phyloP scores from a whole-genome alignment of 2,329 filamentous ascomycete genomes.

The Orbilia brochopaga region DNA sequence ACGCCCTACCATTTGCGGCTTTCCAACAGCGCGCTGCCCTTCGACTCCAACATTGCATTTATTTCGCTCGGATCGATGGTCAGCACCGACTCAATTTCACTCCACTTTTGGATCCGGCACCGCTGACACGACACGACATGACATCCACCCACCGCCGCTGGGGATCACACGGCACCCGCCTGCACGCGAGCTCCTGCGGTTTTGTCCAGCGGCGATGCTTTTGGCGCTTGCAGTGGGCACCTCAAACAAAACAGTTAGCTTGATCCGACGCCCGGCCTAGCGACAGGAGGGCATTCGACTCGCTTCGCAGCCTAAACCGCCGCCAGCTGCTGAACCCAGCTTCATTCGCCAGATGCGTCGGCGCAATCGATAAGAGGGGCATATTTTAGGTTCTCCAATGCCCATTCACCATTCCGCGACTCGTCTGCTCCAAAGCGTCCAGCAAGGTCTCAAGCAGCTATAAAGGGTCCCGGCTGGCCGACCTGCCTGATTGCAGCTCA shows the following conservation, averaged over 20 bases:
- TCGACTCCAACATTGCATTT: neutral
- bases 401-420: constrained; percentile 17
- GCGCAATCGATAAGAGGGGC: constrained; percentile 48
- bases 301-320: constrained; percentile 40
- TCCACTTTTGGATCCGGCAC: constrained; percentile 8
- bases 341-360: constrained; percentile 39
- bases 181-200: constrained; percentile 50
- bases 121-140: constrained; percentile 27
- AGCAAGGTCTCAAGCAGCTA: neutral
- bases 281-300: constrained; percentile 21
- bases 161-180: constrained; percentile 46
- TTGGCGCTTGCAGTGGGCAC: constrained; percentile 28
- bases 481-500: constrained; percentile 45
- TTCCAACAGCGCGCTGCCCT: neutral
- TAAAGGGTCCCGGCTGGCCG: constrained; percentile 17
- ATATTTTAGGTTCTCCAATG: constrained; percentile 21
- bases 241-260: constrained; percentile 24
- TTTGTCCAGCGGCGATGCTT: constrained; percentile 34
- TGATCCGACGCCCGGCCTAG: constrained; percentile 32
- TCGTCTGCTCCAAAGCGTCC: constrained; percentile 4
- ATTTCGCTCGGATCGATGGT: too few relatives aligned
- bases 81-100: too few relatives aligned
- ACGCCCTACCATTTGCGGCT: too few relatives aligned
- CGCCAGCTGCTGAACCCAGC: constrained; percentile 27
- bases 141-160: constrained; percentile 5